Evolutionary conservation across 2,329 filamentous ascomycete species (phyloP).

Genomic region (Fusarium gaditjirri): DNA sequence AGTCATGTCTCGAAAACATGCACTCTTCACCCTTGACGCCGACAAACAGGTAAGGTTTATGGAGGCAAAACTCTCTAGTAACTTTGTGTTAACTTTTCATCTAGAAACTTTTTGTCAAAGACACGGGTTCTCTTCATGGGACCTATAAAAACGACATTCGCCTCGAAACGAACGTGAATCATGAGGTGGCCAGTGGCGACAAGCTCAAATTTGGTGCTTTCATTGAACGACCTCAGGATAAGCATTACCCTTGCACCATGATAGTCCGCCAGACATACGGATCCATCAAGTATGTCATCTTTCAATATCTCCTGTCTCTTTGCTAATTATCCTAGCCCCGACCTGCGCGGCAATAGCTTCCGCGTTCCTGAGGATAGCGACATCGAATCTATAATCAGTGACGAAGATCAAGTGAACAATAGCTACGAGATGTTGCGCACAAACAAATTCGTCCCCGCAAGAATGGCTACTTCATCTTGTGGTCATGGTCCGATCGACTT

Average conservation of each 20-base stretch:
- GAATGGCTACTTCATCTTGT: neutral
- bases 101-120: conserved; percentile 58
- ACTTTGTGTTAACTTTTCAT: conserved; percentile 31
- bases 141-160: conserved; percentile 57
- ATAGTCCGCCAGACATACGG: conserved; percentile 48
- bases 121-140: conserved; percentile 64
- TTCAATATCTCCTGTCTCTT: neutral
- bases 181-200: conserved; percentile 45
- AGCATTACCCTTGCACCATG: conserved; percentile 54
- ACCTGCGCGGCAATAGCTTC: conserved; percentile 49
- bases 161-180: conserved; percentile 5
- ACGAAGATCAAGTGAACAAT: conserved; percentile 44
- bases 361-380: conserved; percentile 57
- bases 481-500: conserved; percentile 37
- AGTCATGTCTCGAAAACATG: conserved; percentile 77
- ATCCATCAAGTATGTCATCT: conserved; percentile 34
- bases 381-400: conserved; percentile 44
- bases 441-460: conserved; percentile 46
- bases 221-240: conserved; percentile 49
- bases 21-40: conserved; percentile 60
- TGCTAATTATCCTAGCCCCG: conserved; percentile 41
- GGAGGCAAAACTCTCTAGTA: neutral
- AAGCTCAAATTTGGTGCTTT: conserved; percentile 50
- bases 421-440: conserved; percentile 43
- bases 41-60: conserved; percentile 55